Base-by-base conservation (phyloP, 2,329 filamentous ascomycete genomes). In the Cercospora canescens region DNA sequence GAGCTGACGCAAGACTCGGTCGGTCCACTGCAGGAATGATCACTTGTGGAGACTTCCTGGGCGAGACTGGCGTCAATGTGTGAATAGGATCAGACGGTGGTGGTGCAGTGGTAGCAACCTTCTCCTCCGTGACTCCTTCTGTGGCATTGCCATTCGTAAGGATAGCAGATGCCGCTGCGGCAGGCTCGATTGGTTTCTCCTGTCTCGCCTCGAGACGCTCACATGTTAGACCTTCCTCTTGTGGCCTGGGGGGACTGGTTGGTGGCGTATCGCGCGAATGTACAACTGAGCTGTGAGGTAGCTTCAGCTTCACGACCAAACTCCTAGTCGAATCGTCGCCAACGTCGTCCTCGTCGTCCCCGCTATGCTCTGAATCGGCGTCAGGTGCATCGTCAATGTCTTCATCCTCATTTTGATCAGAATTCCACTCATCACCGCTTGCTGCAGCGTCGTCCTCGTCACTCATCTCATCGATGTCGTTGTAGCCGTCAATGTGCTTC, bases 231-330 rank as follows among this genome's bases (percentile, higher is more conserved):
- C 26, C 24, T 26, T 35, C 37, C 21, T 69, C 61, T 34, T 48
- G 61, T n/a, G 60, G 61, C 2, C 48, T 41, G 1, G 66, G 66
- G 32, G 70, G 70, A 58, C 70, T 71, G 3, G 70, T 69, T 6
- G 70, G 70, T 32, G 70, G 70, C 24, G 70, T 71, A 32, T 70
- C 64, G 6, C 66, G 54, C 5, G 39, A 60, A 18, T 41, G 18
- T 11, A 50, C 32, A 16, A 60, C 24, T 16, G 52, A 45, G n/a
- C 37, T 52, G 18, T 63, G 48, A 16, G 71, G 67, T 6, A 78
- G 63, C 55, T 74, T 77, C 57, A 97, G 83, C 76, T 91, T 94
- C 64, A 97, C 90, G 59, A 97, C 85, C 45, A 94, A 84, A 71
- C 88, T 92, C 30, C 52, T 62, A 35, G 57, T 41, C n/a, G 50